These are phyloP conservation scores for Plantago elongata DNA, from an alignment of 257 asterid genomes.

Conservation along the genomic window DNA sequence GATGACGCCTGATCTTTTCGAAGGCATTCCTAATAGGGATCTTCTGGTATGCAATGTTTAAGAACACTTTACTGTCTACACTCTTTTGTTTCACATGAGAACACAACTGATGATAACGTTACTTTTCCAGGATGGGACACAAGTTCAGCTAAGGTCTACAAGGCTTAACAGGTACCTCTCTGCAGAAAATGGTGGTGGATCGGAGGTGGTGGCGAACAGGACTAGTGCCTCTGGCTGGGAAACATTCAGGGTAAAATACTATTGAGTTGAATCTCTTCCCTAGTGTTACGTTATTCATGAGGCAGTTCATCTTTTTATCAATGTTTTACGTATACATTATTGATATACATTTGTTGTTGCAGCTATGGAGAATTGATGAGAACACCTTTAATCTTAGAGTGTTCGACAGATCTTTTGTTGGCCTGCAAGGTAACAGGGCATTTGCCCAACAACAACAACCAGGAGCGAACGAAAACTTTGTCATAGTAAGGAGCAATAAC, in stretches of 20 bases:
- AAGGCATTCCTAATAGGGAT: constrained; percentile 50
- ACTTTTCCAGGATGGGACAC: constrained; percentile 58
- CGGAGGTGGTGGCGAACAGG: constrained; percentile 55
- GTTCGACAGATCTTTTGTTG: constrained; percentile 48
- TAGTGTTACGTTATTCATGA: too few relatives aligned
- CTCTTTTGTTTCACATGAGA: too few relatives aligned
- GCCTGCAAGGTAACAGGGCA: constrained; percentile 43
- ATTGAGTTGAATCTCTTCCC: too few relatives aligned
- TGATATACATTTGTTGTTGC: constrained; percentile 14
- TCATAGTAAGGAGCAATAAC: constrained; percentile 53
- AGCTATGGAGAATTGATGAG: constrained; percentile 83
- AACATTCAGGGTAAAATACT: constrained; percentile 44
- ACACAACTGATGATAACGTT: background rate
- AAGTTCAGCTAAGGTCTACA: constrained; percentile 54
- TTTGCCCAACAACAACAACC: constrained; percentile 52
- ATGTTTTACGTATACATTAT: too few relatives aligned
- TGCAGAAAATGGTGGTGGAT: constrained; percentile 78
- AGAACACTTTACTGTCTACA: too few relatives aligned
- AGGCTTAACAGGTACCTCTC: constrained; percentile 47
- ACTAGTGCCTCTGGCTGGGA: constrained; percentile 75
- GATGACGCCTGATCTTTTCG: constrained; percentile 28
- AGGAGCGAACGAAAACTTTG: constrained; percentile 55
- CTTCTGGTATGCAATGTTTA: constrained; percentile 30
- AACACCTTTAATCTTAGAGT: constrained; percentile 66
- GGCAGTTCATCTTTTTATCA: too few relatives aligned